phyloP scores from a whole-genome alignment of 2,329 filamentous ascomycete species.

The Sarocladium strictum region DNA sequence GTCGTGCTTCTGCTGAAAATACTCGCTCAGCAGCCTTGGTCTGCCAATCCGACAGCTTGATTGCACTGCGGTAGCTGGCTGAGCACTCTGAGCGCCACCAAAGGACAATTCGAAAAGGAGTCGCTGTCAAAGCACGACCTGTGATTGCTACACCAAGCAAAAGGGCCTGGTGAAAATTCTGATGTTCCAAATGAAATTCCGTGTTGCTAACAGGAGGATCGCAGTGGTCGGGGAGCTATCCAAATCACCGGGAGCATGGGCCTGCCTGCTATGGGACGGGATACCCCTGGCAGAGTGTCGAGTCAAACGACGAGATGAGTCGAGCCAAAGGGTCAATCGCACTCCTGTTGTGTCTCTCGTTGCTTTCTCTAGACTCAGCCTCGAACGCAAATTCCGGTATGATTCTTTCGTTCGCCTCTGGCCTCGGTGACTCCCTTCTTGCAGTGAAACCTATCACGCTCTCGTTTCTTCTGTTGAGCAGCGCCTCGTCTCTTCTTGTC shows the following conservation, averaged over 20 bases:
- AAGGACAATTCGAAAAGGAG: not conserved
- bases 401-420: not conserved
- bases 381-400: not conserved
- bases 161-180: slow-evolving; percentile 3
- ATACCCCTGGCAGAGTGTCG: not conserved
- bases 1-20: not conserved
- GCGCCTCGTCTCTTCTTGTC: not conserved
- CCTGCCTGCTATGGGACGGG: not conserved
- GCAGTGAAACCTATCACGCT: not conserved
- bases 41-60: not conserved
- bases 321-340: not conserved
- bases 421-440: not conserved
- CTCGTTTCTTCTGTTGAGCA: not conserved
- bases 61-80: not conserved
- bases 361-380: slow-evolving; percentile 5
- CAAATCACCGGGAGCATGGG: not conserved
- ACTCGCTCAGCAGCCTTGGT: not conserved
- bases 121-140: not conserved
- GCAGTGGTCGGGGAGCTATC: not conserved
- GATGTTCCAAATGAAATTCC: slow-evolving; percentile 2
- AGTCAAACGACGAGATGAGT: slow-evolving; percentile 3
- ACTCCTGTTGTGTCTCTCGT: not conserved
- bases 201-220: not conserved
- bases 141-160: slow-evolving; percentile 2
- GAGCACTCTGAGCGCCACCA: not conserved